Evolutionary conservation across 1,284 basidiomycete species (phyloP), one percentile per base, ranked within the genome.

Genomic region (Mycena citricolor): DNA sequence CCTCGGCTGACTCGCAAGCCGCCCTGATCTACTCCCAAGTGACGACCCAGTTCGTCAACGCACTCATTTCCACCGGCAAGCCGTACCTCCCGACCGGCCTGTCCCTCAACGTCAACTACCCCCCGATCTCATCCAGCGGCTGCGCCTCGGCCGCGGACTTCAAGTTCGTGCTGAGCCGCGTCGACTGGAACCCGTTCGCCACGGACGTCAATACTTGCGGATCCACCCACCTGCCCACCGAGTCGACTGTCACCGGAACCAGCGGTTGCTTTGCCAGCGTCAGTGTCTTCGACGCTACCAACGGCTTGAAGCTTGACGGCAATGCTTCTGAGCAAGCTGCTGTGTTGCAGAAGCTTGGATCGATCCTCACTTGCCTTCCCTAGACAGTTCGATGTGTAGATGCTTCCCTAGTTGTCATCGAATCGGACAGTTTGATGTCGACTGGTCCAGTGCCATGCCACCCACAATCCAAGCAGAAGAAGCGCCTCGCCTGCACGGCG

Each of bases 91-190:
- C 68, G 4, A 22, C 54, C 0, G 57, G 56, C 25, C 56, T 61
- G 17, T 55, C 56, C 12, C 49, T 71, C 37, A 71, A 69, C 60
- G 68, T 72, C 44, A 72, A 73, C 59, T 70, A 60, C 60, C 63
- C 66, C 5, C 42, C 56, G 4, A 28, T 25, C 32, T n/a, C 3
- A n/a, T 52, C 57, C 13, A 57, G 62, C 20, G 51, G 45, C 12
- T 70, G 67, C 51, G 33, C 59, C 14, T 44, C 42, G 12, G 49
- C 60, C 11, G 41, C 40, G 21, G 58, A 60, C 48, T 67, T 62
- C 57, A 51, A 55, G 39, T 71, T 63, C 57, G 61, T 70, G 4
- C 54, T 71, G 36, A 65, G 69, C 43, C 57, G 68, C 7, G 50
- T 66, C 24, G 17, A 57, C 24, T 35, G 52, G 14, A 54, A 55